Evolutionary conservation across 2,329 filamentous ascomycete species (phyloP).

Genomic region (Epichloe uncinata): DNA sequence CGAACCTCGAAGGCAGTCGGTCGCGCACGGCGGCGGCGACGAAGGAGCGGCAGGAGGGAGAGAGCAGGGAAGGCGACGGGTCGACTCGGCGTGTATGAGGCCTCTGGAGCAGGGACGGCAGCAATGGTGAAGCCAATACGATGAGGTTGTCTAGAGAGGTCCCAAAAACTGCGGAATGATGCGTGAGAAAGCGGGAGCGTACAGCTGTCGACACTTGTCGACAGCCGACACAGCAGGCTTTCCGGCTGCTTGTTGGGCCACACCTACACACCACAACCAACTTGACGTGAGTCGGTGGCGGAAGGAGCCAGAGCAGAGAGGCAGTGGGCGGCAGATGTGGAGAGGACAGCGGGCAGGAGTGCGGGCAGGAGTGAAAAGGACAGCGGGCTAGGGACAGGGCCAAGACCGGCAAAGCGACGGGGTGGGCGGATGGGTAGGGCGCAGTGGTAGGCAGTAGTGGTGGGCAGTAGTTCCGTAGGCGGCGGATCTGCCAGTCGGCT

Average conservation of each 20-base stretch:
- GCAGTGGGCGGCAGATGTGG: neutral
- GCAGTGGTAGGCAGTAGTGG: no score
- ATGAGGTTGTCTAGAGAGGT: neutral
- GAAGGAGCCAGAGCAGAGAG: neutral
- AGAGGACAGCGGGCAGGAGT: neutral
- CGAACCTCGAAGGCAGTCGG: neutral
- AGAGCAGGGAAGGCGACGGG: neutral
- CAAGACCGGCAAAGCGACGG: neutral
- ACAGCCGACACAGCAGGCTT: slow-evolving; percentile 7
- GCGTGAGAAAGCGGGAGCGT: neutral
- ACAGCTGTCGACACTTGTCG: slow-evolving; percentile 15
- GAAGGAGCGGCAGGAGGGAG: neutral
- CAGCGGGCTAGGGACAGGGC: neutral
- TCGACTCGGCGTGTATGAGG: neutral
- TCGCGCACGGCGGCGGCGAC: slow-evolving; percentile 1
- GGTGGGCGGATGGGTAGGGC: no score
- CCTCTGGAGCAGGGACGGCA: neutral
- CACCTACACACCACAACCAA: neutral
- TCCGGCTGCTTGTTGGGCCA: neutral
- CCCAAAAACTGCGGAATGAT: neutral
- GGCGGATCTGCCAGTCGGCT: no score
- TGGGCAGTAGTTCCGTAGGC: no score
- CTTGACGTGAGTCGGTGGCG: neutral
- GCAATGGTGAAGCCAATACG: slow-evolving; percentile 1
- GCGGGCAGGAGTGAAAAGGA: slow-evolving; percentile 1